Evolutionary conservation across 169 alveolate genomes (phyloP).

Genomic region (Neospora caninum): DNA sequence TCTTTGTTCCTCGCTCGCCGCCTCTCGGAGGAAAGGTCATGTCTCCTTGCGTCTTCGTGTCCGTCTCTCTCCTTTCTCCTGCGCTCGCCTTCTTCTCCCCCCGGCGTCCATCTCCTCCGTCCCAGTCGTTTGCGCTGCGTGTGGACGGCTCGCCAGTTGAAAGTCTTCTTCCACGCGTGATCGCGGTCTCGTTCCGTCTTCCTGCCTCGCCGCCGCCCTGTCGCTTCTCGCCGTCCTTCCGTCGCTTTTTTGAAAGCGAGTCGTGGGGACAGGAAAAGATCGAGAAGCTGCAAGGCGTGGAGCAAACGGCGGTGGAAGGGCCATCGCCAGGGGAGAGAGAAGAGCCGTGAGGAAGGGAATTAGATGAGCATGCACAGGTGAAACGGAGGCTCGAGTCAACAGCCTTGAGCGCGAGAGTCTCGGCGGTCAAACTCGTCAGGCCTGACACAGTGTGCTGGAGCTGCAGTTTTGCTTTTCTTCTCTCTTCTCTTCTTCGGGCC

Average conservation of each 20-base stretch:
- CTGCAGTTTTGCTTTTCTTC: background rate
- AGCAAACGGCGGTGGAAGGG: background rate
- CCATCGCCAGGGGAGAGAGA: background rate
- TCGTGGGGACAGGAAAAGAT: background rate
- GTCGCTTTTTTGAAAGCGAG: background rate
- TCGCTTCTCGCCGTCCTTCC: background rate
- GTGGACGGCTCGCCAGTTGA: background rate
- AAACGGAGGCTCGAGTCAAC: constrained; percentile 1
- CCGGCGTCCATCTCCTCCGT: background rate
- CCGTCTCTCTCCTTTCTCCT: background rate
- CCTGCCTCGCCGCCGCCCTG: background rate
- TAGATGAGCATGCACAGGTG: background rate
- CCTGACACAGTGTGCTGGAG: background rate
- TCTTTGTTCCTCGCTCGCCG: background rate
- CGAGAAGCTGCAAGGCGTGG: background rate
- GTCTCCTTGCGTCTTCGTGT: background rate
- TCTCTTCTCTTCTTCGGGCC: background rate
- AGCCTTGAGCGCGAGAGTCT: background rate
- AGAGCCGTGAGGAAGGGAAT: background rate
- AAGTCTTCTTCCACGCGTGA: background rate
- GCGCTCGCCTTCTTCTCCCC: background rate
- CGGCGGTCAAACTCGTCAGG: background rate
- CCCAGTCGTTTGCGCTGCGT: background rate
- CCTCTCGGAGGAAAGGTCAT: background rate
- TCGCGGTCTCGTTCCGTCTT: background rate